Evolutionary conservation across 2,329 filamentous ascomycete species (phyloP).

Genomic region (Cladophialophora immunda): DNA sequence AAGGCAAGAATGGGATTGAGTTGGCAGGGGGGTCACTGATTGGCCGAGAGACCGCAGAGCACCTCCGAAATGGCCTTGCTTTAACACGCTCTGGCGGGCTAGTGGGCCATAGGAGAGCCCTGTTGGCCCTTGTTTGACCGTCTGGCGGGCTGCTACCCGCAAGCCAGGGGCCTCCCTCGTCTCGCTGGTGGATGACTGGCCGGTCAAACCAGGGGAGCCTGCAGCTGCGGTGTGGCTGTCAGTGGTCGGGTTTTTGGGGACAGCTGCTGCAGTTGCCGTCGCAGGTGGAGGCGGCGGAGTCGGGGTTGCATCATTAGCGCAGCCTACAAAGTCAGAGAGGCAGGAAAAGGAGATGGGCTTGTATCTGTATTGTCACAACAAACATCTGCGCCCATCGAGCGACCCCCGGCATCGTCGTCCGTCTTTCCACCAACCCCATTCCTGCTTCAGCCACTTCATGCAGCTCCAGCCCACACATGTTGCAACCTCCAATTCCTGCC

Average conservation of each 20-base stretch:
- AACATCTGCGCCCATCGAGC: neutral
- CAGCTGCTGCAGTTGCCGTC: slow-evolving; percentile 25
- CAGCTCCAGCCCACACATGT: slow-evolving; percentile 14
- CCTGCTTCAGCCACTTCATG: slow-evolving; percentile 21
- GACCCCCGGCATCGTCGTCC: neutral
- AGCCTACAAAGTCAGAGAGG: slow-evolving; percentile 2
- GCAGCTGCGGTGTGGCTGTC: slow-evolving; percentile 13
- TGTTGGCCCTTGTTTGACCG: slow-evolving; percentile 16
- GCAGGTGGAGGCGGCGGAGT: slow-evolving; percentile 27
- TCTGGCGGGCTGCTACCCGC: slow-evolving; percentile 4
- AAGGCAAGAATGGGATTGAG: slow-evolving; percentile 16
- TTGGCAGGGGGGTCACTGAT: slow-evolving; percentile 21
- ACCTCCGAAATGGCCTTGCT: slow-evolving; percentile 21
- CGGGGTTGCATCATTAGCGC: slow-evolving; percentile 29
- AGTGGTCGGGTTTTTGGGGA: slow-evolving; percentile 18
- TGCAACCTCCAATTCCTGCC: slow-evolving; percentile 16
- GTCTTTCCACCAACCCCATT: slow-evolving; percentile 24
- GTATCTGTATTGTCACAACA: slow-evolving; percentile 21
- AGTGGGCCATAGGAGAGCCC: slow-evolving; percentile 13
- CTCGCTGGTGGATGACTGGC: slow-evolving; percentile 8
- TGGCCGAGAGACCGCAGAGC: slow-evolving; percentile 13
- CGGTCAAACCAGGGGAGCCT: slow-evolving; percentile 11
- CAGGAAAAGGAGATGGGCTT: slow-evolving; percentile 29
- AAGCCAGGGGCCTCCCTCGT: slow-evolving; percentile 4
- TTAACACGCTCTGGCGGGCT: slow-evolving; percentile 12